Percentiles rank a stretch among this genome's conserved stretches.
Evolutionary conservation across 441 rosid species (phyloP).

Genomic region (Heliophila coronopifolia): DNA sequence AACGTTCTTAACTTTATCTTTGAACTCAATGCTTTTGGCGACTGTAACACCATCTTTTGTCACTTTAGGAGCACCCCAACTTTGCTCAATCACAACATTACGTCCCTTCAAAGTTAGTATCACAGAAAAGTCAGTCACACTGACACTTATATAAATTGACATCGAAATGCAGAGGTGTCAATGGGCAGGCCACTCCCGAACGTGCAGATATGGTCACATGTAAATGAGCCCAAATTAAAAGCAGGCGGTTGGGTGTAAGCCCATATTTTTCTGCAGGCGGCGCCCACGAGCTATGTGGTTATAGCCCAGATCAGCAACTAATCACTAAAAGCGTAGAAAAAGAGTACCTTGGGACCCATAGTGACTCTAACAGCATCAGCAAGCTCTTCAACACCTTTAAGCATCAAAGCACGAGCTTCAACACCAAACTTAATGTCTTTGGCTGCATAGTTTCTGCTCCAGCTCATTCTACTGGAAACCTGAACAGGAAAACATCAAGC

Average conservation of each 20-base stretch:
- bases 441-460: constrained; percentile 69
- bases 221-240: no score
- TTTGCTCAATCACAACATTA: constrained; percentile 72
- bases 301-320: no score
- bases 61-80: constrained; percentile 75
- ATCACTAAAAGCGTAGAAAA: no score
- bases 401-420: constrained; percentile 77
- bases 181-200: no score
- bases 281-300: no score
- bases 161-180: no score
- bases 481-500: constrained; percentile 23
- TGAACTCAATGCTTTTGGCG: constrained; percentile 80
- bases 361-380: constrained; percentile 82
- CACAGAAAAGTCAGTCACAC: background rate
- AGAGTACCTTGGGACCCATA: constrained; percentile 81
- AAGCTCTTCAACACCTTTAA: constrained; percentile 75
- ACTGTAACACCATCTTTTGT: constrained; percentile 87
- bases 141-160: no score
- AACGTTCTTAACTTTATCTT: constrained; percentile 75
- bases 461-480: constrained; percentile 62
- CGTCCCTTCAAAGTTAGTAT: constrained; percentile 45
- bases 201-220: no score
- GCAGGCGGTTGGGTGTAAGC: no score
- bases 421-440: constrained; percentile 72
- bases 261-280: no score